Conservation (phyloP, 2,329 filamentous ascomycete species). For the Pestalotiopsis sp. region DNA sequence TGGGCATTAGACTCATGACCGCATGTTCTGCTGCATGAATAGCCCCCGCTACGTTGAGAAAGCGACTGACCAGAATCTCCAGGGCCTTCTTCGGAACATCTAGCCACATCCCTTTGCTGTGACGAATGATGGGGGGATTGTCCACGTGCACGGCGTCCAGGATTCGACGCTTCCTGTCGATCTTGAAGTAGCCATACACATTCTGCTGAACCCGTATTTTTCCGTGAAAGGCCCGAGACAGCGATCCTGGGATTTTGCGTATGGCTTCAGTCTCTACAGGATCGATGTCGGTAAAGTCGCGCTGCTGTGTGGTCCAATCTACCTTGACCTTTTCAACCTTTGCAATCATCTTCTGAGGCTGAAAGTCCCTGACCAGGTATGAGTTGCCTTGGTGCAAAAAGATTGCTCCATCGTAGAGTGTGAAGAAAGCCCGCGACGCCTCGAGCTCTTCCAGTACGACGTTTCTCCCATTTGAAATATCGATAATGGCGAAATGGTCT, state of each 20-base stretch:
- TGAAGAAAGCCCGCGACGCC: constrained; percentile 91
- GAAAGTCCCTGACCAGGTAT: constrained; percentile 89
- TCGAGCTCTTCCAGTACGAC: constrained; percentile 93
- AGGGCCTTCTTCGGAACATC: constrained; percentile 82
- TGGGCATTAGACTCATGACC: constrained; percentile 82
- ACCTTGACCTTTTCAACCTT: constrained; percentile 88
- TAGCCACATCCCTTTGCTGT: constrained; percentile 92
- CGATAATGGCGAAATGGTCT: constrained; percentile 91
- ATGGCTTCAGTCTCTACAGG: constrained; percentile 90
- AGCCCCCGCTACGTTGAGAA: constrained; percentile 80
- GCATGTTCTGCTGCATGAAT: constrained; percentile 97
- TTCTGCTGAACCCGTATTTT: constrained; percentile 82
- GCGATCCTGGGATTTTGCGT: constrained; percentile 64
- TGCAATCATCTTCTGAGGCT: constrained; percentile 77
- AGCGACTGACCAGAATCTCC: constrained; percentile 71
- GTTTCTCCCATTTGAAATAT: constrained; percentile 82
- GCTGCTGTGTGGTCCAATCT: constrained; percentile 91
- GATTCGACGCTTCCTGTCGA: constrained; percentile 83
- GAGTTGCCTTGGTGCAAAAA: constrained; percentile 95
- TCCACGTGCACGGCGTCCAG: constrained; percentile 92
- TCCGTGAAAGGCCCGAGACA: constrained; percentile 79
- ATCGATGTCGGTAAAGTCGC: constrained; percentile 93
- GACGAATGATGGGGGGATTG: constrained; percentile 84
- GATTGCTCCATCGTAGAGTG: constrained; percentile 94
- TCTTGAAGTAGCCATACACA: constrained; percentile 96